phyloP scores from a whole-genome alignment of 108 stramenopile species.

The Pseudonitzschia delicatissima region DNA sequence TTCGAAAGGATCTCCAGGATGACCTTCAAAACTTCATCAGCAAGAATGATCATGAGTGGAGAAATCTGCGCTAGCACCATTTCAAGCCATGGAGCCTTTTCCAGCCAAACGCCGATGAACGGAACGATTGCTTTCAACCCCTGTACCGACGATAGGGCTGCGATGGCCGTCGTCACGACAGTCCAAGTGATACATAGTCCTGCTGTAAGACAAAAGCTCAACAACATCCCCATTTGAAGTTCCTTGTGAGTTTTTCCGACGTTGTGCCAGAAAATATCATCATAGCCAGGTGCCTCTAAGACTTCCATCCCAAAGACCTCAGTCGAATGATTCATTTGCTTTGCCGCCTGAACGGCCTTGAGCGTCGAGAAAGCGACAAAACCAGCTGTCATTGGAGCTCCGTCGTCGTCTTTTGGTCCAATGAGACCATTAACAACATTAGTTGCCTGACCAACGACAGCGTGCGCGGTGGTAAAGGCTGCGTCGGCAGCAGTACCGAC shows the following conservation, averaged over 20 bases:
- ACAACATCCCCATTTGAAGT: conserved; percentile 46
- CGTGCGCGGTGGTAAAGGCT: background rate
- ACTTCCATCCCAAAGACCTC: conserved; percentile 41
- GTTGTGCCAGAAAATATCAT: conserved; percentile 58
- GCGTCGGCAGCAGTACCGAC: background rate
- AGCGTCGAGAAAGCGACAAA: conserved; percentile 49
- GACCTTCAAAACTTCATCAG: conserved; percentile 28
- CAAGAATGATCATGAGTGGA: conserved; percentile 49
- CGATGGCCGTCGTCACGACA: conserved; percentile 51
- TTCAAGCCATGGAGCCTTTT: conserved; percentile 42
- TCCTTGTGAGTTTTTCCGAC: conserved; percentile 43
- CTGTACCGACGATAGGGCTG: conserved; percentile 51
- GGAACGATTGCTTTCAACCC: conserved; percentile 37
- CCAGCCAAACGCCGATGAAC: conserved; percentile 29
- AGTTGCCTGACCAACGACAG: background rate
- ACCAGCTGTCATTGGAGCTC: conserved; percentile 29
- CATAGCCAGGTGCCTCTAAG: conserved; percentile 42
- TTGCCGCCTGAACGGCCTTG: conserved; percentile 26
- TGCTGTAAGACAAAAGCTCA: conserved; percentile 40
- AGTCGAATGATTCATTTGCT: conserved; percentile 43
- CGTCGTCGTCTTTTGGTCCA: conserved; percentile 29
- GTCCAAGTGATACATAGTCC: conserved; percentile 63
- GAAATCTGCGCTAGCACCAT: conserved; percentile 43
- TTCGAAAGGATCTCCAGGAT: conserved; percentile 34
- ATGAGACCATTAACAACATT: background rate